Evolutionary conservation across 768 basidiomycete genomes (phyloP), one percentile per base, ranked within the genome.

Genomic region (Neoboletus brunneissimus): DNA sequence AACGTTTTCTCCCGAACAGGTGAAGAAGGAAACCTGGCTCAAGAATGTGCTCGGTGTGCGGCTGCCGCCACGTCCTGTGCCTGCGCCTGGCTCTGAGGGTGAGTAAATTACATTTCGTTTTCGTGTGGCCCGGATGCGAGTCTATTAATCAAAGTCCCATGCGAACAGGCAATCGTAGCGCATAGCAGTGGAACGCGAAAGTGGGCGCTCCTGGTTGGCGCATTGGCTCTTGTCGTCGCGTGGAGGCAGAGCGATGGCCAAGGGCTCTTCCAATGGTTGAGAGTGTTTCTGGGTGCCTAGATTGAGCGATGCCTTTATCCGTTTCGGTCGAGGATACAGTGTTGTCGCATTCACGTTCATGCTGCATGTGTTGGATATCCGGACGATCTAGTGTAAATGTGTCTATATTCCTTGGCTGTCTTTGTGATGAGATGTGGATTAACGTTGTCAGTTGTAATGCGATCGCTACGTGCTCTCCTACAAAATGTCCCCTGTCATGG

Each of bases 11-110:
- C 5, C 15, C 4, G 2, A 45, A 22, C 37, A 72, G 72, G 15
- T 10, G n/a, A 66, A 64, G 59, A 73, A 73, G 34, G 59, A 68
- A 46, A 13, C 49, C 16, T 66, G 52, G 48, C 56, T 73, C 5
- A 58, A 13, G n/a, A 55, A n/a, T 1, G 27, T 46, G 7, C 46
- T 68, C 3, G 61, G 64, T 0, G 41, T 12, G 25, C 61, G 54
- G 12, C 48, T 72, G 2, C 70, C 70, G 0, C 62, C 67, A 0
- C 70, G 72, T 20, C 62, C 53, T 23, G 44, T 46, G 23, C 53
- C 61, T 1, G 2, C 35, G 7, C 56, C 60, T 7, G 53, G 44
- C 7, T 31, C 50, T 20, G 67, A 57, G 25, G 59, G 60, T 31
- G 53, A 62, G 11, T 50, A 51, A 63, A 55, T 64, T 64, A 42